Evolutionary conservation across 371 early-diverging fungal genomes (phyloP).

Genomic region (Thermomucor indicae-seudaticae): DNA sequence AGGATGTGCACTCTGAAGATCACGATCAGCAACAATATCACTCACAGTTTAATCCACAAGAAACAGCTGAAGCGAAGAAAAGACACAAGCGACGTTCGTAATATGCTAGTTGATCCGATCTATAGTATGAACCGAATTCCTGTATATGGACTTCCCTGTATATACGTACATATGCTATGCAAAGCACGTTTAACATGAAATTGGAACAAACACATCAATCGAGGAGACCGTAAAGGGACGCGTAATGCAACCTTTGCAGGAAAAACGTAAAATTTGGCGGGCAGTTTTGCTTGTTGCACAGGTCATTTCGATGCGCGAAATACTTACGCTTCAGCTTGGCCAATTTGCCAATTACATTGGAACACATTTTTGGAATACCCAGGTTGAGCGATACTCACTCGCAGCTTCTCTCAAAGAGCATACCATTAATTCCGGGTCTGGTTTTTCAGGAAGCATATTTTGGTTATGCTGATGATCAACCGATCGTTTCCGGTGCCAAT

Average conservation of each 20-base stretch:
- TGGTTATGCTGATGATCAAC: slow-evolving; percentile 18
- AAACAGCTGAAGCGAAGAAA: slow-evolving; percentile 12
- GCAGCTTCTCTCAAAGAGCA: no score
- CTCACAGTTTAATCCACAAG: slow-evolving; percentile 25
- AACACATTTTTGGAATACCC: slow-evolving; percentile 91
- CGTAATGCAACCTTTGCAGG: no score
- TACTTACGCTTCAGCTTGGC: slow-evolving; percentile 88
- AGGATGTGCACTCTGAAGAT: background rate
- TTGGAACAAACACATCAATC: no score
- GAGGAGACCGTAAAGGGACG: no score
- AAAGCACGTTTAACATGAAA: no score
- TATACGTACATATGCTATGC: no score
- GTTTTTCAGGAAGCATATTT: slow-evolving; percentile 42
- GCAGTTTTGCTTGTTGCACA: no score
- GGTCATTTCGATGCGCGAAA: slow-evolving; percentile 88
- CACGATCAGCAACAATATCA: slow-evolving; percentile 5
- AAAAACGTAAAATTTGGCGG: no score
- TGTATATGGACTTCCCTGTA: no score
- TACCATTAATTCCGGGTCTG: background rate
- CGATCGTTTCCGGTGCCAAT: slow-evolving; percentile 10
- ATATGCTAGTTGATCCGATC: no score
- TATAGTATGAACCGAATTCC: no score
- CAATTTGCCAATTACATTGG: slow-evolving; percentile 82
- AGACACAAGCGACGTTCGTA: no score
- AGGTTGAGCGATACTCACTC: slow-evolving; percentile 54